These are phyloP conservation scores for Orbilia quercus DNA, from an alignment of 2,329 filamentous ascomycete genomes.

Conservation along the genomic window DNA sequence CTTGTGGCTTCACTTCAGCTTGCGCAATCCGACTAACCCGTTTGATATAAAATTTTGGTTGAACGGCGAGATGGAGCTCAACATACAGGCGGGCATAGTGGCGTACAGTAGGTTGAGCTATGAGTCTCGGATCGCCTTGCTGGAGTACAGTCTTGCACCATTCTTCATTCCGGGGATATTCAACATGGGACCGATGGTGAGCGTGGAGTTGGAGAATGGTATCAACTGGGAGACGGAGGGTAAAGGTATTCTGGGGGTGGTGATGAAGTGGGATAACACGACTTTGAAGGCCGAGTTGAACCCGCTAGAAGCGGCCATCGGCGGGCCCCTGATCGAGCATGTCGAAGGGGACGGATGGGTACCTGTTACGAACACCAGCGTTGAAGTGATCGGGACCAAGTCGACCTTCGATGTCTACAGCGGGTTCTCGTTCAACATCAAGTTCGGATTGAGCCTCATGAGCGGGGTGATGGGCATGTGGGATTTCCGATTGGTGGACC, in stretches of 20 bases:
- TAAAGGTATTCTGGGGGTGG: conserved; percentile 4
- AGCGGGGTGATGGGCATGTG: conserved; percentile 22
- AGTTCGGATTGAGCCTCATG: conserved; percentile 19
- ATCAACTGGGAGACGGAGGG: conserved; percentile 14
- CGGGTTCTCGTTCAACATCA: conserved; percentile 8
- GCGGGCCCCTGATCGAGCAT: not conserved
- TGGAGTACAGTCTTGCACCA: conserved; percentile 7
- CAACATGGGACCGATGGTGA: conserved; percentile 15
- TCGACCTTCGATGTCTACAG: conserved; percentile 10
- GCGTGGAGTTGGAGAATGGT: conserved; percentile 6
- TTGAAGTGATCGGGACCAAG: conserved; percentile 9
- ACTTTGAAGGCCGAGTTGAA: conserved; percentile 7
- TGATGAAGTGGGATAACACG: conserved; percentile 11
- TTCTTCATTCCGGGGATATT: conserved; percentile 20
- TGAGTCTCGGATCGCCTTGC: not conserved
- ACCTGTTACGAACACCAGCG: not conserved
- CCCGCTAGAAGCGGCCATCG: conserved; percentile 1
- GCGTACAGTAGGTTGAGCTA: not conserved
- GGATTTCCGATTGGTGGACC: conserved; percentile 3
- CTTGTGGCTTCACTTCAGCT: conserved; percentile 18
- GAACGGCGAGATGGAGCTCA: conserved; percentile 6
- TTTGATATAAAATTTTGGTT: conserved; percentile 19
- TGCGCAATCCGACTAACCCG: conserved; percentile 2
- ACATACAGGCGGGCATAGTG: conserved; percentile 16
- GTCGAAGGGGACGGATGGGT: conserved; percentile 17